phyloP scores from a whole-genome alignment of 2,329 filamentous ascomycete species.

The Aspergillus tanneri region DNA sequence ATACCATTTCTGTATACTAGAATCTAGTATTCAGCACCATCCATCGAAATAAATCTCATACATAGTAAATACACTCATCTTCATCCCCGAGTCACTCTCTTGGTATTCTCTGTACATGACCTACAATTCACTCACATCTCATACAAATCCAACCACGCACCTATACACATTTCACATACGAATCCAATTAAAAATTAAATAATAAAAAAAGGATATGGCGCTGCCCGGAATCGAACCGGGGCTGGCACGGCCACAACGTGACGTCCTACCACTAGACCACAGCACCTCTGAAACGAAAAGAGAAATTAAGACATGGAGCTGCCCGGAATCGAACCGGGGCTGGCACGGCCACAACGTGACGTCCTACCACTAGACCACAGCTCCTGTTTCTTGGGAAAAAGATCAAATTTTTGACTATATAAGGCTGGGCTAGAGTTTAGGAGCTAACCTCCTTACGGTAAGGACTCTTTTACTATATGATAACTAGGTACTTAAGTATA shows the following conservation, averaged over 20 bases:
- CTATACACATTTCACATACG: too few relatives aligned
- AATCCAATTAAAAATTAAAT: background rate
- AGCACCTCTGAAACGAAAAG: background rate
- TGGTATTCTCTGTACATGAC: too few relatives aligned
- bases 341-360: conserved; percentile 32
- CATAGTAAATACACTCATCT: too few relatives aligned
- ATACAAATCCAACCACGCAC: too few relatives aligned
- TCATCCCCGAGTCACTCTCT: too few relatives aligned
- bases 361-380: conserved; percentile 29
- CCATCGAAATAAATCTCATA: too few relatives aligned
- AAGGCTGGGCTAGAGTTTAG: background rate
- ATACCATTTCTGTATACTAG: too few relatives aligned
- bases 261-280: background rate
- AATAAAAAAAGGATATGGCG: conserved; percentile 18
- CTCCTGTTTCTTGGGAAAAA: conserved; percentile 11
- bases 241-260: conserved; percentile 32
- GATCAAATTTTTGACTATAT: background rate
- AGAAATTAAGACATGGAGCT: conserved; percentile 21
- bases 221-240: conserved; percentile 30
- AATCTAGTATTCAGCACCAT: too few relatives aligned
- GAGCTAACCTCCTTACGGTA: too few relatives aligned
- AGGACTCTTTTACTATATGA: too few relatives aligned
- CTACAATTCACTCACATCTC: too few relatives aligned
- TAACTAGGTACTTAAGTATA: too few relatives aligned
- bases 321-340: conserved; percentile 31